Evolutionary conservation across 83 land plant species (phyloP).

Genomic region (Picea abies): DNA sequence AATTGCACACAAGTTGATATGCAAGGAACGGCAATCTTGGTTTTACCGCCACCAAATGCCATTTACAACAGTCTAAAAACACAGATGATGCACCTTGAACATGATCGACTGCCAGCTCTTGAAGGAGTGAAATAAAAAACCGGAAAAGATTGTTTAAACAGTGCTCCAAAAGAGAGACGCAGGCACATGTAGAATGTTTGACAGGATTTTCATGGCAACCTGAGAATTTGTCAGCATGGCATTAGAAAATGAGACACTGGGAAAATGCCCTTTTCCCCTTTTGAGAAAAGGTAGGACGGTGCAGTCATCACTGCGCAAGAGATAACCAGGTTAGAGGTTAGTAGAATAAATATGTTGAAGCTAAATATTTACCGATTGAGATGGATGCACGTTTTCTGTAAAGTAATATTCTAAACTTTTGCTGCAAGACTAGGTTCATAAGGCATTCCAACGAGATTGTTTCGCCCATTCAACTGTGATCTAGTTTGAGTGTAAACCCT

Average conservation of each 20-base stretch:
- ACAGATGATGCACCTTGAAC: neutral
- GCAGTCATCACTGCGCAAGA: neutral
- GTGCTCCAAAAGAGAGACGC: neutral
- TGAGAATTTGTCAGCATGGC: neutral
- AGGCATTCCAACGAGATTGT: slow-evolving; percentile 28
- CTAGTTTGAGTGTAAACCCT: neutral
- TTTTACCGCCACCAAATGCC: neutral
- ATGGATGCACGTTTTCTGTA: neutral
- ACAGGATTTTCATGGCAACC: neutral
- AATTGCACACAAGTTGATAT: neutral
- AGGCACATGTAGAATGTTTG: neutral
- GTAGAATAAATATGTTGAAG: neutral
- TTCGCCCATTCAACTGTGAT: neutral
- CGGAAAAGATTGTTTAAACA: no score
- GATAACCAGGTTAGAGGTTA: neutral
- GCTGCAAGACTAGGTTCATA: slow-evolving; percentile 28
- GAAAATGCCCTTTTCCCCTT: neutral
- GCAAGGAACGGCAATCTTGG: neutral
- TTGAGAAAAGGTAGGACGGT: neutral
- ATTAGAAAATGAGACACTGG: no score
- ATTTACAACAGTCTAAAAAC: neutral
- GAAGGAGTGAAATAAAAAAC: neutral
- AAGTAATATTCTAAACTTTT: slow-evolving; percentile 15
- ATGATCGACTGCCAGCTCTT: neutral
- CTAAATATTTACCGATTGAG: neutral